phyloP scores from a whole-genome alignment of 495 filamentous ascomycete species.

The Penicillium soppii region DNA sequence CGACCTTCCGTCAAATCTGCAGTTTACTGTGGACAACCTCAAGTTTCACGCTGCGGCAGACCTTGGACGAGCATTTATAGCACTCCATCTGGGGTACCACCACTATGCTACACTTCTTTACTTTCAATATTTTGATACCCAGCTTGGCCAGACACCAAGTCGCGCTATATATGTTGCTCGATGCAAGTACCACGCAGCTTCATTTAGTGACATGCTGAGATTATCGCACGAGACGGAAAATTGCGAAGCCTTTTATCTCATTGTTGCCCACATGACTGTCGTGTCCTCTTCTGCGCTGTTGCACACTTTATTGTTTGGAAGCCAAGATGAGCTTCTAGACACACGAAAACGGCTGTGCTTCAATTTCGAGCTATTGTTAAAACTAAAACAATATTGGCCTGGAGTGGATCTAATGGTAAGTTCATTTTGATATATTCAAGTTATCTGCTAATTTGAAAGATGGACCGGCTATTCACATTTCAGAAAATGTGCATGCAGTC shows the following conservation, averaged over 20 bases:
- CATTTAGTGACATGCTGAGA: slow-evolving; percentile 22
- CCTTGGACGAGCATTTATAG: slow-evolving; percentile 24
- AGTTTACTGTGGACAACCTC: slow-evolving; percentile 16
- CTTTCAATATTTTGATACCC: slow-evolving; percentile 24
- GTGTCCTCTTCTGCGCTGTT: slow-evolving; percentile 28
- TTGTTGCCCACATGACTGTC: slow-evolving; percentile 31
- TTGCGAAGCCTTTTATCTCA: slow-evolving; percentile 27
- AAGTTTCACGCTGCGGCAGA: slow-evolving; percentile 16
- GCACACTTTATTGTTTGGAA: slow-evolving; percentile 28
- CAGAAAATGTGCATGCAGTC: slow-evolving; percentile 26
- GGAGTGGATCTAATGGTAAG: slow-evolving; percentile 30
- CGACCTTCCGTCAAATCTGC: slow-evolving; percentile 4
- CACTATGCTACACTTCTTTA: slow-evolving; percentile 30
- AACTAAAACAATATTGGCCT: slow-evolving; percentile 26
- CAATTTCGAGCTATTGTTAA: slow-evolving; percentile 24
- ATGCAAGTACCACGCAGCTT: slow-evolving; percentile 27
- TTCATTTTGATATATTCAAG: neutral
- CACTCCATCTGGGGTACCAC: slow-evolving; percentile 30
- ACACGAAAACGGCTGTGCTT: slow-evolving; percentile 20
- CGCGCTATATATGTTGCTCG: slow-evolving; percentile 16
- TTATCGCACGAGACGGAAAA: slow-evolving; percentile 8
- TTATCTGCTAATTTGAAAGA: slow-evolving; percentile 2
- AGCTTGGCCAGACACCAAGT: slow-evolving; percentile 2
- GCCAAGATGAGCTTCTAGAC: slow-evolving; percentile 18
- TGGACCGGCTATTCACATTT: slow-evolving; percentile 29